Base-by-base conservation (phyloP, 805 yeast species). In the Pichia eremophila region DNA sequence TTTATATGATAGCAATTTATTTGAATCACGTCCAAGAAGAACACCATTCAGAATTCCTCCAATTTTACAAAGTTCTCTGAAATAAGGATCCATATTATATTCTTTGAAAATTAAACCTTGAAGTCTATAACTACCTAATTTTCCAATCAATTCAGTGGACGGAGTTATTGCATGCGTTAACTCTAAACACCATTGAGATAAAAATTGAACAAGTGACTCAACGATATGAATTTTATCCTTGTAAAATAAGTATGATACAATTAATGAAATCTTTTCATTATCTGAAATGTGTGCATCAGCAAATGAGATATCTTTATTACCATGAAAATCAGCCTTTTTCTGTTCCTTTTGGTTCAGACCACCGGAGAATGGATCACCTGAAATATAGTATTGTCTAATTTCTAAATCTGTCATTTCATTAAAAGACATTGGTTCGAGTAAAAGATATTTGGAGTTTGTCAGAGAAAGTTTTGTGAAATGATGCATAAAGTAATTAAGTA, bases 401-500 rank as follows among this genome's bases (percentile, higher is more conserved):
- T 61, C 73, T 19, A 64, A 66, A 57, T 69, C 78, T 63, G 60
- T 77, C 51, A 55, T 81, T 69, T 40, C 85, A 77, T 59, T 47
- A 4, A 48, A 36, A 8, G 87, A 86, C 45, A 88, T 65, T 4
- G 91, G 57, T 57, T 88, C 95, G 7, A 77, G 67, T 52, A 62
- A 79, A 57, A 73, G 73, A 46, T 73, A 68, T 43, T 76, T 90
- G 52, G 81, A 74, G 55, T 61, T 71, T 22, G 64, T 70, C 1
- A 34, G 36, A 48, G 72, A 68, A 50, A 66, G 73, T 58, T 63
- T 66, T 42, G 68, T 77, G 56, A 81, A 70, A 52, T 75, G 75
- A 46, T 75, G 73, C 77, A 87, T 78, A 54, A 73, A 88, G 55
- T 81, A 79, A 22, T 72, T 70, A 35, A 85, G 66, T 54, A 91